Base-by-base conservation (phyloP, 1,139 yeast genomes). In the Magnusiomyces starmeri region DNA sequence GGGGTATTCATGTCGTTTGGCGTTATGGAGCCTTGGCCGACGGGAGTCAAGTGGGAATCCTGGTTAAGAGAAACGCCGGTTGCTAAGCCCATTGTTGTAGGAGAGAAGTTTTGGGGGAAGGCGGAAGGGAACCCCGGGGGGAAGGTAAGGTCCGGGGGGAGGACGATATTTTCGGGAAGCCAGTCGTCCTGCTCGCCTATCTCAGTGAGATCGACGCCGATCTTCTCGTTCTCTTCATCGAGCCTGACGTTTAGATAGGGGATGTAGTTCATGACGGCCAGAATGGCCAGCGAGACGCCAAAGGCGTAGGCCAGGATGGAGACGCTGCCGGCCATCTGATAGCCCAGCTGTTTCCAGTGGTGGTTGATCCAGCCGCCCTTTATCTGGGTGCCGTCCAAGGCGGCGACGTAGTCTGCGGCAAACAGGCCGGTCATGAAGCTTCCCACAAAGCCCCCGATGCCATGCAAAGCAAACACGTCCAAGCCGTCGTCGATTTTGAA, bases 291-390 rank as follows among this genome's bases (percentile, higher is more conserved):
- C 37, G 97, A 88, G 52, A 89, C 78, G 16, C 72, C 77, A 65
- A 87, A 87, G 12, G 96, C 78, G 94, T 95, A 90, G 26, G 79
- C 80, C 57, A 83, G 82, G 56, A 83, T 80, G 25, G 96, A 76
- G 57, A 77, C 73, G 58, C 84, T 77, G 51, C 88, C 96, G 45
- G 97, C 97, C 61, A 90, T 75, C 75, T 90, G 97, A 75, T 83
- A 89, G 55, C 96, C 97, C 57, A 90, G 82, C 75, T 90, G 97
- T 54, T 74, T 78, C 71, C 78, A 90, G 76, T 89, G 83, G 66
- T 87, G 94, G 76, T 87, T 88, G 64, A 90, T 73, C 97, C 98
- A 90, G 54, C 98, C 97, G 64, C 96, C 95, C 35, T 66, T 74
- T 59, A 87, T 86, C n/a, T 67, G 75, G 41, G 77, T 75, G 48